Evolutionary conservation across 2,329 filamentous ascomycete species (phyloP), one percentile per base, ranked within the genome.

Genomic region (Elsinoe australis): DNA sequence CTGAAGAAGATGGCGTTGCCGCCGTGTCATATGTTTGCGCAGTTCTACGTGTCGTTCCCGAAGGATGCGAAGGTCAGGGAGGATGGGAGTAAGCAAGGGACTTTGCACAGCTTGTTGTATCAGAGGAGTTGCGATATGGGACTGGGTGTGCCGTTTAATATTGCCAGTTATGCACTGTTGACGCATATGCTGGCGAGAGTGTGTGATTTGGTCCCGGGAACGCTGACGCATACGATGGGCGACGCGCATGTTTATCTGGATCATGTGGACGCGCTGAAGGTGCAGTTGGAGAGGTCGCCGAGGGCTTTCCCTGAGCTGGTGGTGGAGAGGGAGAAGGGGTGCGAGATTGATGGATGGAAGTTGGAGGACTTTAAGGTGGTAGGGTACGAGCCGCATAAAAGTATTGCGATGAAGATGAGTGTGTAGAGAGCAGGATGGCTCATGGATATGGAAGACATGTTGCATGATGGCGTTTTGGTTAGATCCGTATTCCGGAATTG

Each of bases 381-480:
- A 59, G 89, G 84, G 0, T 98, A 98, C 65, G 79, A 89, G 42
- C 90, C 92, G 49, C 87, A 95, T 65, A 90, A 89, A 71, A 77
- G 77, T 4, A 94, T 98, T 69, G 78, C 85, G 35, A 98, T 98
- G 92, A 95, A 96, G 72, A 98, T 98, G 92, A 94, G 87, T 61
- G 90, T 96, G 51, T 88, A 35, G 31, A 9, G 6, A 5, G 19
- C 18, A 17, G n/a, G 12, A 18, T 9, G n/a, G n/a, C n/a, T n/a
- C n/a, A n/a, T n/a, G n/a, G n/a, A n/a, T n/a, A n/a, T n/a, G n/a
- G n/a, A n/a, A n/a, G n/a, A n/a, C n/a, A n/a, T n/a, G n/a, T 5
- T 28, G 29, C 29, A 33, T 32, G 19, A 10, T 19, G 29, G 41
- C 24, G 26, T 19, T 45, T 12, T 17, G 21, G 14, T 12, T 15